phyloP scores from a whole-genome alignment of 2,329 filamentous ascomycete species.

The Lojkania enalia region DNA sequence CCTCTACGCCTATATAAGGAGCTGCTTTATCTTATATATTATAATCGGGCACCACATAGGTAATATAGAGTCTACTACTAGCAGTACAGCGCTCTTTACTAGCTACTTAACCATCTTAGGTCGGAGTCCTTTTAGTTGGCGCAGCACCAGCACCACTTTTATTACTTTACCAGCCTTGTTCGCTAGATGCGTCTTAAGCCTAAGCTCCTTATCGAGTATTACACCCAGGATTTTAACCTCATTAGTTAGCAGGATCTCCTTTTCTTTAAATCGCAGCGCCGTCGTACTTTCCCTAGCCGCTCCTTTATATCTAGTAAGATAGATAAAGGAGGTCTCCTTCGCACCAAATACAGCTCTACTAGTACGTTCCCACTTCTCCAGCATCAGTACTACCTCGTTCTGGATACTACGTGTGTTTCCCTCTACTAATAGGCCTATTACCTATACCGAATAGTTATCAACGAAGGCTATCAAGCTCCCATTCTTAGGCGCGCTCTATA shows the following conservation, averaged over 20 bases:
- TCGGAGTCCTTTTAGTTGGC: slow-evolving; percentile 4
- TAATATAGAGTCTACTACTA: no score
- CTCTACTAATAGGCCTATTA: slow-evolving; percentile 18
- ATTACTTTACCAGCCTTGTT: slow-evolving; percentile 15
- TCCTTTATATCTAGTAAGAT: slow-evolving; percentile 34
- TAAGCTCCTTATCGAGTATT: slow-evolving; percentile 17
- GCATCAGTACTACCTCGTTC: slow-evolving; percentile 14
- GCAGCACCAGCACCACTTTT: slow-evolving; percentile 6
- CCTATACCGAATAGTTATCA: slow-evolving; percentile 31
- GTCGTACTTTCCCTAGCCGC: slow-evolving; percentile 11
- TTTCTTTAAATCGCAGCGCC: slow-evolving; percentile 14
- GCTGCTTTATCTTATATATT: no score
- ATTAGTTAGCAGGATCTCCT: slow-evolving; percentile 13
- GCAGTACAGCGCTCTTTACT: no score
- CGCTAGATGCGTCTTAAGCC: slow-evolving; percentile 18
- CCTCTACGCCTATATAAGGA: slow-evolving; percentile 3
- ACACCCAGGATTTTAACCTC: slow-evolving; percentile 20
- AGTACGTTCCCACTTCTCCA: no score
- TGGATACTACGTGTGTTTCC: slow-evolving; percentile 21
- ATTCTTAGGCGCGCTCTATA: slow-evolving; percentile 17
- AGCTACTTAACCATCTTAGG: slow-evolving; percentile 1
- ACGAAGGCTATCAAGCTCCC: slow-evolving; percentile 28
- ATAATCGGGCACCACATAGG: no score
- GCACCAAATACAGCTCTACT: slow-evolving; percentile 38
- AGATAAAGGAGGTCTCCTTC: slow-evolving; percentile 40